A percentile compares a stretch with the other conserved stretches of the same genome.
These are phyloP conservation scores for Fusarium euwallaceae DNA, from an alignment of 2,329 filamentous ascomycete species.

Conservation along the genomic window DNA sequence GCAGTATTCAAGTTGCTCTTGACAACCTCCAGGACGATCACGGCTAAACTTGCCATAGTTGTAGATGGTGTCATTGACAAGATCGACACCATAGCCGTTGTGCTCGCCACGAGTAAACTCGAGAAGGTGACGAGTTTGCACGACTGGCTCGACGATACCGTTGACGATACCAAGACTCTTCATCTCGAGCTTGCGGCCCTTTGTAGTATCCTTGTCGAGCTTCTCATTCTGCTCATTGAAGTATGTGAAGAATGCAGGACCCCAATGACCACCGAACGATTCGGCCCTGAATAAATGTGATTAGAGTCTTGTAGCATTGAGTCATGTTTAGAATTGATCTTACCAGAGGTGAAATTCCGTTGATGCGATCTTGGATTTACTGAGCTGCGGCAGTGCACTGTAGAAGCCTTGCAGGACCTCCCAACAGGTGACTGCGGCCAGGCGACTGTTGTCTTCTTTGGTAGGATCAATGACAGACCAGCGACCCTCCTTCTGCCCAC, in stretches of 20 bases:
- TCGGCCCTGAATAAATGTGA: neutral
- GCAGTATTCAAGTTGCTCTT: slow-evolving; percentile 20
- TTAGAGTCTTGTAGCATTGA: neutral
- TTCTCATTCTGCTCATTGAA: slow-evolving; percentile 21
- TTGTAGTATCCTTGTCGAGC: neutral
- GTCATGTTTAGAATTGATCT: neutral
- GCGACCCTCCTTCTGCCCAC: slow-evolving; percentile 11
- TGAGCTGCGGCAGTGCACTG: slow-evolving; percentile 15
- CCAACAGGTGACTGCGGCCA: slow-evolving; percentile 24
- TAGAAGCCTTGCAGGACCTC: slow-evolving; percentile 29
- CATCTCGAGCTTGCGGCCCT: slow-evolving; percentile 26
- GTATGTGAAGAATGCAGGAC: slow-evolving; percentile 23
- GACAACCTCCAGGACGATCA: slow-evolving; percentile 12
- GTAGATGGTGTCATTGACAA: slow-evolving; percentile 28
- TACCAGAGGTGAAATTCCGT: slow-evolving; percentile 23
- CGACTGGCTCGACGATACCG: slow-evolving; percentile 19
- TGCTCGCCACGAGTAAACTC: slow-evolving; percentile 19
- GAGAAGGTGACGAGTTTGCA: slow-evolving; percentile 16
- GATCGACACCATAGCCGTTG: slow-evolving; percentile 22
- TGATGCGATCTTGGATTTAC: slow-evolving; percentile 13
- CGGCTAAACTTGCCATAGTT: slow-evolving; percentile 15
- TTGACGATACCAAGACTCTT: slow-evolving; percentile 28
- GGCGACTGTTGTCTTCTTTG: slow-evolving; percentile 12
- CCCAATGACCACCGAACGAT: slow-evolving; percentile 27
- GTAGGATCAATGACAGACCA: slow-evolving; percentile 18